A percentile compares a stretch with the other conserved stretches of the same genome.
These are phyloP conservation scores for Sextonia rubra DNA, from an alignment of 164 flowering plant genomes.

Conservation along the genomic window DNA sequence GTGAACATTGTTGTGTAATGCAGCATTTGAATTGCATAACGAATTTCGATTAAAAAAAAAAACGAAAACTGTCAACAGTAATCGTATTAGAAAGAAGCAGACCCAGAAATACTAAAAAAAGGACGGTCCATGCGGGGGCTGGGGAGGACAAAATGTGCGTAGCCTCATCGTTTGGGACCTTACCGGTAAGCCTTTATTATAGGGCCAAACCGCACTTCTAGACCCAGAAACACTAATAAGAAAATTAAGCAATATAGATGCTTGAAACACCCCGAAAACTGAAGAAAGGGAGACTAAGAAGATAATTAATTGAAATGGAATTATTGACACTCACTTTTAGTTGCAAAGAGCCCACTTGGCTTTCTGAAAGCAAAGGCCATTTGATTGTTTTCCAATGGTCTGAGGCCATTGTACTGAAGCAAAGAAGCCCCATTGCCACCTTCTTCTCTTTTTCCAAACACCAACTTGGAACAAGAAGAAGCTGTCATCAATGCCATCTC, in stretches of 20 bases:
- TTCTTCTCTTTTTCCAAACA: slow-evolving; percentile 23
- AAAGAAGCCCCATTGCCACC: slow-evolving; percentile 29
- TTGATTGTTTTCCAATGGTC: slow-evolving; percentile 29
- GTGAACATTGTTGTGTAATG: not conserved
- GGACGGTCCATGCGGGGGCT: no score
- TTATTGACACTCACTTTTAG: slow-evolving; percentile 21
- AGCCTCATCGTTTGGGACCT: no score
- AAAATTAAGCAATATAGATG: not conserved
- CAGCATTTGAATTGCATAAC: not conserved
- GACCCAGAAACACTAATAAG: no score
- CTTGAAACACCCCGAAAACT: not conserved
- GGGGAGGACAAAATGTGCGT: no score
- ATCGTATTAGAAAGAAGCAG: not conserved
- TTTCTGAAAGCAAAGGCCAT: slow-evolving; percentile 13
- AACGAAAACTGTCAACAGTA: not conserved
- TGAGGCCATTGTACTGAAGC: slow-evolving; percentile 36
- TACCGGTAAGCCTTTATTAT: no score
- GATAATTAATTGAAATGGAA: not conserved
- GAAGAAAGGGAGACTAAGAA: not conserved
- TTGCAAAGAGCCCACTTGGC: slow-evolving; percentile 19
- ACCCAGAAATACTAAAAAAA: no score
- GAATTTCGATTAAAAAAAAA: not conserved
- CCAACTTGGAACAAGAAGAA: slow-evolving; percentile 26
- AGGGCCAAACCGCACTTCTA: no score
- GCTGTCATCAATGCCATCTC: slow-evolving; percentile 16